phyloP scores from a whole-genome alignment of 106 monocot genomes.

The Dioscorea dumetorum region DNA sequence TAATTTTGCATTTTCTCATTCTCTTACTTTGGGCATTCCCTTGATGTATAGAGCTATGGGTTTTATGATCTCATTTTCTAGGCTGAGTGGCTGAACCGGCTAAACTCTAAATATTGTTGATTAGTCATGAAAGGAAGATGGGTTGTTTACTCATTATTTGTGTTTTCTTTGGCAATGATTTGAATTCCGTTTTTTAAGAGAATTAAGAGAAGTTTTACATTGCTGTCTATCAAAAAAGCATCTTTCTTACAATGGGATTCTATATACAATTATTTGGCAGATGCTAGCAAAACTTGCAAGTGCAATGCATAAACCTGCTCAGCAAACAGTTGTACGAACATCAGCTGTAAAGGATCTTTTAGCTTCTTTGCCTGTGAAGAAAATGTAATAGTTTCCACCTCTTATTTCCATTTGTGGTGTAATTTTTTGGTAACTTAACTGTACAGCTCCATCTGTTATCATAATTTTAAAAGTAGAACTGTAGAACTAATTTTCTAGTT shows the following conservation, averaged over 20 bases:
- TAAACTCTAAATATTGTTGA: no score
- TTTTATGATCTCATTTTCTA: no score
- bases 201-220: background rate
- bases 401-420: background rate
- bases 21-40: no score
- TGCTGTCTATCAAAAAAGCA: background rate
- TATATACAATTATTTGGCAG: slow-evolving; percentile 19
- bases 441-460: background rate
- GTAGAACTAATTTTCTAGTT: background rate
- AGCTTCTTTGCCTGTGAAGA: slow-evolving; percentile 87
- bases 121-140: no score
- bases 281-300: slow-evolving; percentile 97
- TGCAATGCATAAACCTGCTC: slow-evolving; percentile 94
- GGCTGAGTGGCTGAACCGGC: no score
- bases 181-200: no score
- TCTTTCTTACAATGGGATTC: no score
- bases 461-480: background rate
- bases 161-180: background rate
- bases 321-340: slow-evolving; percentile 88
- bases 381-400: slow-evolving; percentile 53
- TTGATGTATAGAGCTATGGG: no score
- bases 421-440: background rate
- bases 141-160: background rate
- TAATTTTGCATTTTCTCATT: no score
- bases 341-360: slow-evolving; percentile 75